A percentile compares a stretch with the other conserved stretches of the same genome.
Conservation (phyloP, 2,329 filamentous ascomycete genomes). For the Neofusicoccum sp. region DNA sequence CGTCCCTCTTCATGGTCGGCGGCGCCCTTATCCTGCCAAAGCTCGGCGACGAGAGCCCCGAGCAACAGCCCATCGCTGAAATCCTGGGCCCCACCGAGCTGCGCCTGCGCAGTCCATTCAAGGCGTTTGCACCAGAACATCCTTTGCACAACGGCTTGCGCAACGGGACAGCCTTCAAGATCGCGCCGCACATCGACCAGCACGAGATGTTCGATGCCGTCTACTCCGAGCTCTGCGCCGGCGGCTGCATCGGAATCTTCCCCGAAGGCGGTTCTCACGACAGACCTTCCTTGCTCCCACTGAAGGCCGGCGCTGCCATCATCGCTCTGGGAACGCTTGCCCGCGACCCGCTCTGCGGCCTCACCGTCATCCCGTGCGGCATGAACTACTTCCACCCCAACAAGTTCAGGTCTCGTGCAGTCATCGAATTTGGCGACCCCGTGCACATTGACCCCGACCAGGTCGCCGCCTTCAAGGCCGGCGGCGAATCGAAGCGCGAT, state of each 20-base stretch:
- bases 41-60: constrained; percentile 4
- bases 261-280: constrained; percentile 21
- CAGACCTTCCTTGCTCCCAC: constrained; percentile 13
- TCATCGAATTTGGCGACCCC: constrained; percentile 18
- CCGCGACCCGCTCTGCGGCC: neutral
- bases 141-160: constrained; percentile 1
- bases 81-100: constrained; percentile 9
- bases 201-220: constrained; percentile 19
- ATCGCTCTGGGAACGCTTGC: constrained; percentile 17
- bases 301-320: constrained; percentile 19
- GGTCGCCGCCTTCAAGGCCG: constrained; percentile 5
- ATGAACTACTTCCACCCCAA: constrained; percentile 20
- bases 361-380: constrained; percentile 13
- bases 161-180: constrained; percentile 15
- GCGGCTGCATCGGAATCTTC: constrained; percentile 20
- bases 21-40: constrained; percentile 9
- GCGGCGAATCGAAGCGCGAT: constrained; percentile 8
- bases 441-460: constrained; percentile 6
- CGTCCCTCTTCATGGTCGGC: constrained; percentile 5
- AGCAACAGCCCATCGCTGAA: constrained; percentile 17
- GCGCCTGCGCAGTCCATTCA: constrained; percentile 10
- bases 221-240: constrained; percentile 8
- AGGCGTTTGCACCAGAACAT: constrained; percentile 2
- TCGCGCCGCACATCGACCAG: constrained; percentile 19
- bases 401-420: constrained; percentile 18